These are phyloP conservation scores for Auriscalpium vulgare DNA, from an alignment of 768 basidiomycete genomes.

Conservation along the genomic window DNA sequence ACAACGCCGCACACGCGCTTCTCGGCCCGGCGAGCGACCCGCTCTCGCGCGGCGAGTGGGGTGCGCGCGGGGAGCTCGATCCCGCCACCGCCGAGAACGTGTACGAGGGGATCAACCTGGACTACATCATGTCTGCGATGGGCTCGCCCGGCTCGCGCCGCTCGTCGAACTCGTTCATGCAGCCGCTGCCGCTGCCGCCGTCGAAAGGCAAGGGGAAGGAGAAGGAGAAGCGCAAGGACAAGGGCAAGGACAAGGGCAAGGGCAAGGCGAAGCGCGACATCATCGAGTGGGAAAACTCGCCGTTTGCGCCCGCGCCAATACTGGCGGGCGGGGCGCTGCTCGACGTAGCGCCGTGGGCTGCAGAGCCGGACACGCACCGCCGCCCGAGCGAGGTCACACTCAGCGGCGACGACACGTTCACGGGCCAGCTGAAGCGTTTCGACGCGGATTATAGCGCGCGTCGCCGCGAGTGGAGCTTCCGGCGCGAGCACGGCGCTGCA, in stretches of 20 bases:
- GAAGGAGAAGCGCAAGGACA: neutral
- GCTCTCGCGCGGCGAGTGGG: neutral
- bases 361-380: neutral
- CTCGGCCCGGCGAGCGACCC: neutral
- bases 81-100: neutral
- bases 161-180: slow-evolving; percentile 2
- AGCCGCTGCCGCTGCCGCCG: neutral
- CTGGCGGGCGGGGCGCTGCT: neutral
- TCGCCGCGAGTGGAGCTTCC: slow-evolving; percentile 49
- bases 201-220: neutral
- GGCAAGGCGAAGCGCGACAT: neutral
- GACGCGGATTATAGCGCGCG: slow-evolving; percentile 36
- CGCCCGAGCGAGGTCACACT: slow-evolving; percentile 1
- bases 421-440: slow-evolving; percentile 23
- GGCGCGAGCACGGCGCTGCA: slow-evolving; percentile 19
- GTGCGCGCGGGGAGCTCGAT: neutral
- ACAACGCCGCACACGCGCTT: neutral
- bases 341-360: neutral
- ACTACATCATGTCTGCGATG: slow-evolving; percentile 1
- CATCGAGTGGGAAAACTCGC: neutral
- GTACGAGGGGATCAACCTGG: neutral
- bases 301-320: neutral
- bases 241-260: neutral
- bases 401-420: slow-evolving; percentile 31
- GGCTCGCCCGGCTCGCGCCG: neutral